Percentiles rank a stretch among this genome's conserved stretches.
Conservation (phyloP, 371 early-diverging fungal species). For the Blakeslea trispora region DNA sequence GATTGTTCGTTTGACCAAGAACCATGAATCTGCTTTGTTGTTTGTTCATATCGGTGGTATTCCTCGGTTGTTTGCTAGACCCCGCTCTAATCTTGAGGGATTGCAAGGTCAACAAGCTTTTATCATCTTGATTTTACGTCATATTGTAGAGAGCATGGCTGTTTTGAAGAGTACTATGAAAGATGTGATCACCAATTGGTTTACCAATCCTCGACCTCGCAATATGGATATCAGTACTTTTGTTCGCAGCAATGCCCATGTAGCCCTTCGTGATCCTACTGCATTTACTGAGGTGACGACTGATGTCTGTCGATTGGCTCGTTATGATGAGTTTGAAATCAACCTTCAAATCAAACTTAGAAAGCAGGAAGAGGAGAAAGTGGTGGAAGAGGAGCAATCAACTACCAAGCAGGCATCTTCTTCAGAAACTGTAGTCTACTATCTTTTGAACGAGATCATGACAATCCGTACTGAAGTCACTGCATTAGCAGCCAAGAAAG, state of each 20-base stretch:
- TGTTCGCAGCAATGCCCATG: conserved; percentile 69
- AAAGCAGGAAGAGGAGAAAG: conserved; percentile 13
- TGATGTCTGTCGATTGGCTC: conserved; percentile 67
- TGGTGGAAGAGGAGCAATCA: conserved; percentile 2
- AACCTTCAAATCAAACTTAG: conserved; percentile 54
- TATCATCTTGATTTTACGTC: conserved; percentile 82
- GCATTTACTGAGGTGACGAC: conserved; percentile 70
- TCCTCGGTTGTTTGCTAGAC: conserved; percentile 55
- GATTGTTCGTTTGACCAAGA: conserved; percentile 79
- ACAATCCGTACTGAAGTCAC: conserved; percentile 24
- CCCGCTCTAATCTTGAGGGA: conserved; percentile 50
- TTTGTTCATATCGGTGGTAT: conserved; percentile 75
- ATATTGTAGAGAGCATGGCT: conserved; percentile 76
- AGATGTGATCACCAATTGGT: conserved; percentile 74
- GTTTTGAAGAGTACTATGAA: conserved; percentile 76
- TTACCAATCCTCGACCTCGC: conserved; percentile 69
- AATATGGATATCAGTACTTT: conserved; percentile 73
- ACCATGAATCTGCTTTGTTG: conserved; percentile 58
- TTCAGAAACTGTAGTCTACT: conserved; percentile 38
- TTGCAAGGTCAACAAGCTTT: conserved; percentile 76
- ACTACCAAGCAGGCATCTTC: conserved; percentile 15
- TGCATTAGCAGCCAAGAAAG: conserved; percentile 12
- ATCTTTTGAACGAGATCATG: conserved; percentile 42
- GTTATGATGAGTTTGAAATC: conserved; percentile 59
- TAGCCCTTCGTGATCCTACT: conserved; percentile 75